Evolutionary conservation across 495 filamentous ascomycete genomes (phyloP), one percentile per base, ranked within the genome.

Genomic region (Daldinia loculata): DNA sequence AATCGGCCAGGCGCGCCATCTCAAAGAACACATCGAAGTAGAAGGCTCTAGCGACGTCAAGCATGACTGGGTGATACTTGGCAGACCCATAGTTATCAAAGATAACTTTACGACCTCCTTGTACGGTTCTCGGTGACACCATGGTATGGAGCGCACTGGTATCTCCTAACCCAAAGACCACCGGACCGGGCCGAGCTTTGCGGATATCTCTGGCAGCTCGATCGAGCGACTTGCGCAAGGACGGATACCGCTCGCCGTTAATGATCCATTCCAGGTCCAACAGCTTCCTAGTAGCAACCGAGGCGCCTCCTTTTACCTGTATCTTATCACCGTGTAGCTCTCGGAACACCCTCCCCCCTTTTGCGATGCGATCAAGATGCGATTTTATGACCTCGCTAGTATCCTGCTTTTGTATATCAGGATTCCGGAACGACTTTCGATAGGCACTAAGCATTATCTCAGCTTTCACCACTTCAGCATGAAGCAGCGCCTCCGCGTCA

Each of bases 21-120:
- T 56, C 53, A 29, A 38, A 56, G 30, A 36, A 56, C 26, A 24
- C 53, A 14, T 56, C 53, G n/a, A 15, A 30, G n/a, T 56, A 56
- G 6, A 56, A 56, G 8, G 53, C 12, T 11, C 29, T 36, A 2
- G 53, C 53, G 5, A 36, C 0, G 9, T 56, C 53, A 1, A 56
- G 14, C 30, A 38, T 56, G 6, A 56, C 30, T 2, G 53, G 53
- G 6, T 22, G 3, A 2, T 30, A 56, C 6, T 11, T 29, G 29
- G 6, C 7, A 4, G n/a, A 4, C 4, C 24, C 29, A 7, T 56
- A 29, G n/a, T 36, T 29, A 12, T 30, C 29, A 19, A 56, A 22
- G n/a, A 56, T 15, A 8, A 34, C n/a, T 14, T 14, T n/a, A 4
- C 6, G 53, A 4, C 29, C 53, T 12, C 30, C 27, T 9, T 56